phyloP scores from a whole-genome alignment of 106 monocot genomes.

The Dioscorea zingiberensis region DNA sequence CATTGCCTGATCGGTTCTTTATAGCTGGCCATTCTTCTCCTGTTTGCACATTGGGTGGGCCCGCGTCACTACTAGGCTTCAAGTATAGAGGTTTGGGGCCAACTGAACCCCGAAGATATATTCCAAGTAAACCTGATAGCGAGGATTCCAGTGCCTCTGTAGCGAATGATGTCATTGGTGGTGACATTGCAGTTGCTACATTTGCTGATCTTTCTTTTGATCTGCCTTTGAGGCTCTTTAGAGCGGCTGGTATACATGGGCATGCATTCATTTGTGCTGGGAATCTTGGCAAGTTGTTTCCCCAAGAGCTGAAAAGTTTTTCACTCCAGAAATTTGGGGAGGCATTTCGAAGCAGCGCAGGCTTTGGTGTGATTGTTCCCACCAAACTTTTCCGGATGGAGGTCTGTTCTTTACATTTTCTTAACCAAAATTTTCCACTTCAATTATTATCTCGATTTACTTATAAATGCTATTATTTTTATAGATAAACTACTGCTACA shows the following conservation, averaged over 20 bases:
- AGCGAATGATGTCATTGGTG: constrained; percentile 65
- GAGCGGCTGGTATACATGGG: constrained; percentile 73
- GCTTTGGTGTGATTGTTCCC: constrained; percentile 73
- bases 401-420: constrained; percentile 28
- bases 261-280: constrained; percentile 68
- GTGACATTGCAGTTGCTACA: constrained; percentile 65
- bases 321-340: constrained; percentile 36
- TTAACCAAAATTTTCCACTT: too few species aligned
- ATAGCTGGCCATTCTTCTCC: constrained; percentile 54
- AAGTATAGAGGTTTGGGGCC: constrained; percentile 69
- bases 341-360: constrained; percentile 59
- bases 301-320: constrained; percentile 38
- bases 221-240: constrained; percentile 70
- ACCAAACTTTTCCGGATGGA: constrained; percentile 84
- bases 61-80: constrained; percentile 59
- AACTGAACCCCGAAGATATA: constrained; percentile 46
- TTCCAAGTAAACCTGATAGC: constrained; percentile 25
- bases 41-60: constrained; percentile 56
- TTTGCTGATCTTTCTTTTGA: constrained; percentile 97
- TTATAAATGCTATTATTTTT: constrained; percentile 5
- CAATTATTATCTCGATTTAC: background rate
- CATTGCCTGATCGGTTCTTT: constrained; percentile 33
- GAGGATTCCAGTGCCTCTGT: constrained; percentile 16
- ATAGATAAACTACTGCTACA: constrained; percentile 95
- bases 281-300: constrained; percentile 58